Evolutionary conservation across 2,329 filamentous ascomycete species (phyloP), one percentile per base, ranked within the genome.

Genomic region (Fusarium sp.): DNA sequence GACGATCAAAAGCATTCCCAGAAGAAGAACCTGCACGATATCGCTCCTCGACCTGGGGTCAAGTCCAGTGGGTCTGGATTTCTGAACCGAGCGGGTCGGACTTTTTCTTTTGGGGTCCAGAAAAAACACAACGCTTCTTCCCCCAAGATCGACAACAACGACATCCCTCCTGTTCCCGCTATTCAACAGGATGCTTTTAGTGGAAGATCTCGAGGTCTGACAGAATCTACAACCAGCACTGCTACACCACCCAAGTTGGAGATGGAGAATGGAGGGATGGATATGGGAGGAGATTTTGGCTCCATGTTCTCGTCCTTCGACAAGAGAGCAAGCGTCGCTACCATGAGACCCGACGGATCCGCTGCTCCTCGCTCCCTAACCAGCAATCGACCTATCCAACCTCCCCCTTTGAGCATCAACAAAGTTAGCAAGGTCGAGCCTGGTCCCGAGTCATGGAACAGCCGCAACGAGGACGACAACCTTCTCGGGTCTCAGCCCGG

Each of bases 61-160:
- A 88, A 86, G 71, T 81, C 82, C 23, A 81, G 82, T n/a, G 78
- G 80, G 15, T 78, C 77, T 48, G 81, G 83, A 33, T 87, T 88
- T 52, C 75, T 89, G 48, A 86, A 84, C 63, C 80, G 85, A 63
- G 86, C 86, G 39, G 83, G 84, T 11, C 82, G 86, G 48, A 88
- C 87, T 1, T 88, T 88, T 69, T 88, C 87, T 4, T 88, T 89
- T 72, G 86, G 86, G 23, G 82, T 81, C 33, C 81, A 81, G 64
- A 88, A 87, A 74, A 88, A 87, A 72, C 75, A 80, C 45, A 72
- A 63, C 31, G 65, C 73, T 31, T 74, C 74, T 17, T 71, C 73
- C 15, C 72, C 75, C 23, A 74, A 72, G 33, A 73, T 75, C 21
- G 69, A 70, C 31, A 73, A 69, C 35, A 72, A 78, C 35, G 79